Evolutionary conservation across 345 rosid species (phyloP).

Genomic region (Salix suchowensis): DNA sequence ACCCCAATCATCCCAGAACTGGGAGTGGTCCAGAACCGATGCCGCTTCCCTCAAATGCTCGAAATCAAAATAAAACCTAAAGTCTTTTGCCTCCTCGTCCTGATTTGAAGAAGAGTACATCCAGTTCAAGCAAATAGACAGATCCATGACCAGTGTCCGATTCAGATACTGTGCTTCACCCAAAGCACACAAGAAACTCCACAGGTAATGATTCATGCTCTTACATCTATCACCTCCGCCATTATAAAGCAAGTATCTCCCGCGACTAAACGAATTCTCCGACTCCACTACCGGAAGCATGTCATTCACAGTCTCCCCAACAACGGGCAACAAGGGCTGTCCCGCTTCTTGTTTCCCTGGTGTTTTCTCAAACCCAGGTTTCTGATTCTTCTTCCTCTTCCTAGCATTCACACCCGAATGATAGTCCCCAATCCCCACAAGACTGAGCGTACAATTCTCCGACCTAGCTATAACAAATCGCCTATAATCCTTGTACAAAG

Average conservation of each 20-base stretch:
- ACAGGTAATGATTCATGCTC: constrained; percentile 90
- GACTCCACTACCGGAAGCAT: constrained; percentile 67
- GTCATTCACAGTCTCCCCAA: constrained; percentile 78
- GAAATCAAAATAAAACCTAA: constrained; percentile 89
- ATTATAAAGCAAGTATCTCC: constrained; percentile 65
- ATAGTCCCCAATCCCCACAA: constrained; percentile 69
- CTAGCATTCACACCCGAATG: constrained; percentile 88
- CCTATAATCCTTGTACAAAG: constrained; percentile 86
- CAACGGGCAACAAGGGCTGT: constrained; percentile 42
- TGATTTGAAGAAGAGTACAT: constrained; percentile 66
- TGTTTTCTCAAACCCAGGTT: constrained; percentile 58
- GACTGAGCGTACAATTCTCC: constrained; percentile 57
- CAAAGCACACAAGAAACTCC: constrained; percentile 94
- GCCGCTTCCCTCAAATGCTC: constrained; percentile 87
- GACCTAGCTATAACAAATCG: constrained; percentile 60
- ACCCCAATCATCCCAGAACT: constrained; percentile 83
- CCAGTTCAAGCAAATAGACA: constrained; percentile 71
- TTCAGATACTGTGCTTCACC: constrained; percentile 96
- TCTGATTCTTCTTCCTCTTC: constrained; percentile 76
- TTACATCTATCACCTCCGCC: constrained; percentile 93
- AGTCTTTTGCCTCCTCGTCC: constrained; percentile 92
- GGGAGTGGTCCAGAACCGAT: constrained; percentile 76
- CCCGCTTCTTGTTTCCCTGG: constrained; percentile 25
- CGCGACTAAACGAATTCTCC: constrained; percentile 55
- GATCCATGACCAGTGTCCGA: constrained; percentile 83